Conservation (phyloP, 2,329 filamentous ascomycete genomes). For the Grosmannia serpens region DNA sequence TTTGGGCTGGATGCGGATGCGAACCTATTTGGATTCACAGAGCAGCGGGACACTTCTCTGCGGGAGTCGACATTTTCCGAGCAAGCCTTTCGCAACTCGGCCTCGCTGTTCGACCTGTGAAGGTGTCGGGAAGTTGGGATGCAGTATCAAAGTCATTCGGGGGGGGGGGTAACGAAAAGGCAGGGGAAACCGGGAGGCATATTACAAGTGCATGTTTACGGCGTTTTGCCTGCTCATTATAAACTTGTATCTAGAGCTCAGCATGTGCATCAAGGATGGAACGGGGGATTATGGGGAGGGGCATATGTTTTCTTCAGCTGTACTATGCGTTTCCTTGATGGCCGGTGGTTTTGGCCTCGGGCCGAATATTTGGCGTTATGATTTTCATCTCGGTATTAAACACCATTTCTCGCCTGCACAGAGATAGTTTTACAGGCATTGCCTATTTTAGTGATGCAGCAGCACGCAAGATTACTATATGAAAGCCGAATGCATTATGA, state of each 20-base stretch:
- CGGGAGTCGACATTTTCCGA: conserved; percentile 6
- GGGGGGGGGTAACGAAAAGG: neutral
- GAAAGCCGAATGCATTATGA: neutral
- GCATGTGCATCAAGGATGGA: neutral
- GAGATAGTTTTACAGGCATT: neutral
- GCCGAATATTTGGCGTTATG: neutral
- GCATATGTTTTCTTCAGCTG: neutral
- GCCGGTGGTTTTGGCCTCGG: neutral
- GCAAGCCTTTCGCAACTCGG: neutral
- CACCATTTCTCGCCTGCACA: neutral
- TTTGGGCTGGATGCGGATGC: conserved; percentile 8
- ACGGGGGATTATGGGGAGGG: neutral
- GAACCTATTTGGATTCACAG: conserved; percentile 8
- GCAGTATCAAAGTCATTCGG: neutral
- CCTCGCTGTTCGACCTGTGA: conserved; percentile 10
- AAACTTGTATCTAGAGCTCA: conserved; percentile 1
- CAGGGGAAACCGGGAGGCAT: neutral
- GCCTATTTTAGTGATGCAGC: neutral
- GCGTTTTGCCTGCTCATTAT: neutral
- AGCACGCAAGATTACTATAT: neutral
- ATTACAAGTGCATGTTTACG: conserved; percentile 1
- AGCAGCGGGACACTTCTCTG: conserved; percentile 3
- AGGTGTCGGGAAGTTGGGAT: neutral
- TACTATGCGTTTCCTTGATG: neutral
- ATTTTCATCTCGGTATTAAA: neutral